phyloP scores from a whole-genome alignment of 2,329 filamentous ascomycete genomes.

The Ciborinia camelliae region DNA sequence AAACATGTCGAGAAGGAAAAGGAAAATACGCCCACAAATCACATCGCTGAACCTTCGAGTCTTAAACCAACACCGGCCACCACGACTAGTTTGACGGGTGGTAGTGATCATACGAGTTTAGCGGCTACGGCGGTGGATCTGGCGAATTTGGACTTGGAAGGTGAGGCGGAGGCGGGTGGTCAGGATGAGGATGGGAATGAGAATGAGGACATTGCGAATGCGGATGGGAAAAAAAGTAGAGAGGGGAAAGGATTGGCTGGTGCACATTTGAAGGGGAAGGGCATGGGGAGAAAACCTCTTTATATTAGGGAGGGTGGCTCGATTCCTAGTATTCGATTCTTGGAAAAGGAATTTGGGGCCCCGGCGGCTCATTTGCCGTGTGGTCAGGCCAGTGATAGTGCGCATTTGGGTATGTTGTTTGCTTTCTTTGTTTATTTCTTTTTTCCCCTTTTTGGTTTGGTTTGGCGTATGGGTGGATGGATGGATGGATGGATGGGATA shows the following conservation, averaged over 20 bases:
- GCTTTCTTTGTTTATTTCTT: neutral
- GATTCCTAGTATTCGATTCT: slow-evolving; percentile 88
- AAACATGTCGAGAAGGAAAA: slow-evolving; percentile 20
- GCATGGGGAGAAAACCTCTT: slow-evolving; percentile 58
- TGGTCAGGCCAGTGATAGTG: slow-evolving; percentile 89
- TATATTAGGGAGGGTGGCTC: slow-evolving; percentile 96
- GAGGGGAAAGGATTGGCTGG: neutral
- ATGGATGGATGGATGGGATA: no score
- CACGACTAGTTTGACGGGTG: slow-evolving; percentile 49
- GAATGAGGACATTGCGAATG: no score
- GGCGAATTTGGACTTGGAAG: slow-evolving; percentile 9
- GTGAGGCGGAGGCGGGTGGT: no score
- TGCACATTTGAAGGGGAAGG: slow-evolving; percentile 19
- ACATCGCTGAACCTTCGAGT: slow-evolving; percentile 24
- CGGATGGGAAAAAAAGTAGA: neutral
- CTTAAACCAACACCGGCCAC: slow-evolving; percentile 47
- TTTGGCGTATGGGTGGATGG: neutral
- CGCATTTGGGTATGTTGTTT: slow-evolving; percentile 58
- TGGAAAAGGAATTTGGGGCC: slow-evolving; percentile 90
- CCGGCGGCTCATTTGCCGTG: slow-evolving; percentile 91
- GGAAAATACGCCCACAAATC: slow-evolving; percentile 23
- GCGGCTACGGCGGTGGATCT: slow-evolving; percentile 31
- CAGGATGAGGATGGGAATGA: neutral
- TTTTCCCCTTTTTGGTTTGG: neutral
- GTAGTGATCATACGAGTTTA: slow-evolving; percentile 39